These are phyloP conservation scores for Chondrostereum purpureum DNA, from an alignment of 1,284 basidiomycete genomes.

Conservation along the genomic window DNA sequence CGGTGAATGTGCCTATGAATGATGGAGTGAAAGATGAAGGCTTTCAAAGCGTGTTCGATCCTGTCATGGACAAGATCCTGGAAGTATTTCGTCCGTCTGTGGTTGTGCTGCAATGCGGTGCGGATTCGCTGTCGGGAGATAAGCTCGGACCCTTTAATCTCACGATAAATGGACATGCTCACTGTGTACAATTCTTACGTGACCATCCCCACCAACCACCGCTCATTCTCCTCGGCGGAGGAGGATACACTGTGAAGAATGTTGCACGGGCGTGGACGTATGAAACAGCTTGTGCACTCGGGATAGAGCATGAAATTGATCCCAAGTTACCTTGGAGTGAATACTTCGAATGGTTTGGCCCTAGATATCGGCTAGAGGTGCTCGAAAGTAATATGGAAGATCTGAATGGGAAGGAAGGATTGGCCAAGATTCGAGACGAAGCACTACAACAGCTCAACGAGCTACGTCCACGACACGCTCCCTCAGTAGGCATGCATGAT, in stretches of 20 bases:
- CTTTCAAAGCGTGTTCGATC: slow-evolving; percentile 93
- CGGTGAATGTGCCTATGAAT: slow-evolving; percentile 90
- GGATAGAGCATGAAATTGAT: slow-evolving; percentile 59
- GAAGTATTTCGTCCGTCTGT: slow-evolving; percentile 83
- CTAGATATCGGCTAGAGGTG: slow-evolving; percentile 87
- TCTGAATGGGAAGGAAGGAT: slow-evolving; percentile 75
- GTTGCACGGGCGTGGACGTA: slow-evolving; percentile 99
- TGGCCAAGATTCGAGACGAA: slow-evolving; percentile 91
- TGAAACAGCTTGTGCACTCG: slow-evolving; percentile 92
- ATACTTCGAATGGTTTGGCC: slow-evolving; percentile 75
- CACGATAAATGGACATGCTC: slow-evolving; percentile 97
- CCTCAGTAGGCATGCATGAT: slow-evolving; percentile 94
- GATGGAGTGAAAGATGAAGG: slow-evolving; percentile 98
- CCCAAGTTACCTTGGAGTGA: slow-evolving; percentile 91
- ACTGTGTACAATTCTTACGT: slow-evolving; percentile 95
- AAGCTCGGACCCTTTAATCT: slow-evolving; percentile 96
- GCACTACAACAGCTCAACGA: slow-evolving; percentile 71
- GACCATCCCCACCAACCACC: slow-evolving; percentile 74
- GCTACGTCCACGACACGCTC: slow-evolving; percentile 44
- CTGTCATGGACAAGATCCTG: slow-evolving; percentile 92
- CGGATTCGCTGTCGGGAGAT: slow-evolving; percentile 93
- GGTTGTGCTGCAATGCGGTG: slow-evolving; percentile 97
- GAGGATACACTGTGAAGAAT: slow-evolving; percentile 94
- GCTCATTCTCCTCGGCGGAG: slow-evolving; percentile 87
- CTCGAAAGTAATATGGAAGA: slow-evolving; percentile 91